Evolutionary conservation across 2,329 filamentous ascomycete genomes (phyloP), one percentile per base, ranked within the genome.

Genomic region (Ophiostoma pallidulum): DNA sequence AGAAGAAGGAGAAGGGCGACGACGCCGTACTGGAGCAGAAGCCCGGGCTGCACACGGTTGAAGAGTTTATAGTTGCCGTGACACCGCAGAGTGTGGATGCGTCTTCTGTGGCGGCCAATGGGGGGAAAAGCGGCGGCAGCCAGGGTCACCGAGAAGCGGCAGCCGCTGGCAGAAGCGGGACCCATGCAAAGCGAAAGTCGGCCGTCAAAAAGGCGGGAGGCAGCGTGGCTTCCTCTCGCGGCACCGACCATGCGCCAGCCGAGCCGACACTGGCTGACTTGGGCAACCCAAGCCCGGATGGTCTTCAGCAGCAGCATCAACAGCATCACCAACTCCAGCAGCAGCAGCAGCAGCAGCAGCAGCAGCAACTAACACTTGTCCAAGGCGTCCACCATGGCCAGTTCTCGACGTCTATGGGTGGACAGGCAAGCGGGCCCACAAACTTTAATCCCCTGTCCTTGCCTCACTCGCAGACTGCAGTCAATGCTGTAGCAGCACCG

Each of bases 1-100:
- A 78, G 57, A 81, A 82, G 61, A 86, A 83, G 56, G 86, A 94
- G 59, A 82, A 78, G 35, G 84, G 85, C 8, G 84, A 86, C n/a
- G 89, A 96, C 60, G 89, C 85, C 0, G 88, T 92, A 1, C 74
- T 96, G 54, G 86, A 89, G 51, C 86, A 95, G 58, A 90, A 91
- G 60, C 80, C 86, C 3, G 54, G 94, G 61, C 71, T 95, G n/a
- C 86, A 92, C 59, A 94, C 87, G 4, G 89, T 96, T 0, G 90
- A 95, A 59, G 89, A 97, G 56, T 96, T 94, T 66, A 91, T 97
- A 60, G 85, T 86, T 6, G 86, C 81, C 41, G 70, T 94, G 32
- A 85, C 82, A 1, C 82, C 78, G 54, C 66, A 78, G 62, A 69
- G 68, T 60, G 64, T 66, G 42, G 69, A 80, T 9, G 51, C 43